phyloP scores from a whole-genome alignment of 768 basidiomycete species.

The Jaapia argillacea region DNA sequence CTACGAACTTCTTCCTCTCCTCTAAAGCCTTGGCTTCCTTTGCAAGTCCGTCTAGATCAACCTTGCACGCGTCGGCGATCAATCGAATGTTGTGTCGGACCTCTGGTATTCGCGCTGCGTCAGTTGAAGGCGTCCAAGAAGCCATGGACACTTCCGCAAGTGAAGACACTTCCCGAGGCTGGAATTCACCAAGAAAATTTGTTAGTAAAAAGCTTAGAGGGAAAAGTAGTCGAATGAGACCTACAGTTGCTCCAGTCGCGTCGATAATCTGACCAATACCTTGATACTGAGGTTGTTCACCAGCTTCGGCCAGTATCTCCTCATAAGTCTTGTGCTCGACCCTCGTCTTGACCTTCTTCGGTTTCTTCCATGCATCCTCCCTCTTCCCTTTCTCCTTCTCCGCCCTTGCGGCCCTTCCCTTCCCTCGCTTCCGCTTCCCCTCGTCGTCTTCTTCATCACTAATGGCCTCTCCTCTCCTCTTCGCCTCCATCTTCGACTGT shows the following conservation, averaged over 20 bases:
- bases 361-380: slow-evolving; percentile 78
- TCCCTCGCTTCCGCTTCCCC: slow-evolving; percentile 32
- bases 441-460: slow-evolving; percentile 63
- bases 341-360: slow-evolving; percentile 76
- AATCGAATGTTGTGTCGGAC: slow-evolving; percentile 92
- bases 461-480: slow-evolving; percentile 58
- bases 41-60: slow-evolving; percentile 80
- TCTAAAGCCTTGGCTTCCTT: slow-evolving; percentile 80
- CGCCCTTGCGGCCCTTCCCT: slow-evolving; percentile 45
- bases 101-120: slow-evolving; percentile 87
- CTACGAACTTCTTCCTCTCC: slow-evolving; percentile 66
- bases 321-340: slow-evolving; percentile 96
- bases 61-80: slow-evolving; percentile 74
- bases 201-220: slow-evolving; percentile 6
- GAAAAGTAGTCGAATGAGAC: slow-evolving; percentile 25
- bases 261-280: slow-evolving; percentile 88
- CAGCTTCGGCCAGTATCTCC: slow-evolving; percentile 85
- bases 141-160: slow-evolving; percentile 66
- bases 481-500: slow-evolving; percentile 75
- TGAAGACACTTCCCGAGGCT: slow-evolving; percentile 86
- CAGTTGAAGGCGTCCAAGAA: slow-evolving; percentile 81
- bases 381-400: slow-evolving; percentile 40
- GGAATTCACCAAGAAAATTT: slow-evolving; percentile 6
- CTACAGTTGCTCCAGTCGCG: slow-evolving; percentile 84
- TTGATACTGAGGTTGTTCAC: slow-evolving; percentile 37